phyloP scores from a whole-genome alignment of 2,329 filamentous ascomycete species.

The Magnaporthiopsis poae region DNA sequence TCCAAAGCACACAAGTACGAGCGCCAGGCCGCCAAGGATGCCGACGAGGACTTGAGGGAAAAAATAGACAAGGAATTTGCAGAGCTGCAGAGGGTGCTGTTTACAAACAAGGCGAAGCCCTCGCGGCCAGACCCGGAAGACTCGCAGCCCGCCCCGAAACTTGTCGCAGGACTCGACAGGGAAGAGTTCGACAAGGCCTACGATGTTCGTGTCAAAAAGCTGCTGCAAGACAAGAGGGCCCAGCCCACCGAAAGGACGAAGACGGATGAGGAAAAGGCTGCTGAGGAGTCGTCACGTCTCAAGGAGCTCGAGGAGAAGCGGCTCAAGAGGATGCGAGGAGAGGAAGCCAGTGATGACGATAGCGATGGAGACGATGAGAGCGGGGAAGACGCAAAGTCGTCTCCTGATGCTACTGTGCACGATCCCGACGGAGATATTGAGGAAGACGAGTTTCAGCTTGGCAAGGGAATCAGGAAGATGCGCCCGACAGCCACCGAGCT shows the following conservation, averaged over 20 bases:
- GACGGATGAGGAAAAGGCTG: slow-evolving; percentile 75
- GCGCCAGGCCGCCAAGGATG: slow-evolving; percentile 82
- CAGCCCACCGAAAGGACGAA: slow-evolving; percentile 80
- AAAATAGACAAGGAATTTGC: slow-evolving; percentile 76
- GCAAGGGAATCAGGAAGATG: slow-evolving; percentile 47
- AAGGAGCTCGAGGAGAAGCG: slow-evolving; percentile 76
- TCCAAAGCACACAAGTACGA: slow-evolving; percentile 94
- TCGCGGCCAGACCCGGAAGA: slow-evolving; percentile 16
- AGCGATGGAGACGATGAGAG: slow-evolving; percentile 39
- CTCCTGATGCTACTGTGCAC: background rate
- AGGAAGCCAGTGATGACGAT: slow-evolving; percentile 58
- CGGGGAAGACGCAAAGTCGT: slow-evolving; percentile 10
- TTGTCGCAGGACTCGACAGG: slow-evolving; percentile 48
- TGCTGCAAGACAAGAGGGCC: slow-evolving; percentile 75
- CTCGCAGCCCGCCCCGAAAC: slow-evolving; percentile 14
- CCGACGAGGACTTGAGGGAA: slow-evolving; percentile 77
- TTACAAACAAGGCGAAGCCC: slow-evolving; percentile 29
- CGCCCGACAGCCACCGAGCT: slow-evolving; percentile 50
- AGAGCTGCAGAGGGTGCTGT: slow-evolving; percentile 65
- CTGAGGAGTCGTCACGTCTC: slow-evolving; percentile 66
- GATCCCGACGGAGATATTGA: slow-evolving; percentile 27
- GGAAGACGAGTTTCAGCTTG: slow-evolving; percentile 50
- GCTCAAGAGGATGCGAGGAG: slow-evolving; percentile 76
- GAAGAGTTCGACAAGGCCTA: slow-evolving; percentile 74
- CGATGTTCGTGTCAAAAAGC: slow-evolving; percentile 69